Evolutionary conservation across 2,329 filamentous ascomycete genomes (phyloP).

Genomic region (Elsinoe perseae): DNA sequence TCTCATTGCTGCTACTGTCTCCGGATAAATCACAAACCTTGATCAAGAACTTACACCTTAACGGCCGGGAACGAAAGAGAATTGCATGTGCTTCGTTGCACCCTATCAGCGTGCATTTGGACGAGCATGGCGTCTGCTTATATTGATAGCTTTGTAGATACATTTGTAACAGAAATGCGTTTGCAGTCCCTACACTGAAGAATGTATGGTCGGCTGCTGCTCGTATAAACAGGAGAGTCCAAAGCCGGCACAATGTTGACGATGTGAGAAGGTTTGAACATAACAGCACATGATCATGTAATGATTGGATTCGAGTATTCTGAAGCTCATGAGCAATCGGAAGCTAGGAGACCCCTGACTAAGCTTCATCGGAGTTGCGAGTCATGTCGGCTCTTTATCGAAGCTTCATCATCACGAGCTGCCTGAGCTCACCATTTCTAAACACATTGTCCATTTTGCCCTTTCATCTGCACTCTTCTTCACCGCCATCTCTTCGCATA

Average conservation of each 20-base stretch:
- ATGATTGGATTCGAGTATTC: too few species aligned
- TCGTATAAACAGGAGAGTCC: too few species aligned
- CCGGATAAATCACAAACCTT: slow-evolving; percentile 22
- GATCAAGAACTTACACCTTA: neutral
- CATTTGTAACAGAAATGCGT: neutral
- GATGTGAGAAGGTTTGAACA: too few species aligned
- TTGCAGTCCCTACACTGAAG: too few species aligned
- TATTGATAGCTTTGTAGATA: neutral
- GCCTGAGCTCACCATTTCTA: slow-evolving; percentile 11
- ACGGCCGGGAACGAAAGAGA: neutral
- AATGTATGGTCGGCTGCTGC: too few species aligned
- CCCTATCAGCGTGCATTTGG: neutral
- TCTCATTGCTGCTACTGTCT: slow-evolving; percentile 27
- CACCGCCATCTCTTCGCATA: neutral
- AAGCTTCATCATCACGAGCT: slow-evolving; percentile 14
- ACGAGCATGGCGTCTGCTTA: neutral
- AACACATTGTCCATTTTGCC: neutral
- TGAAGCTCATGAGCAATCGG: neutral
- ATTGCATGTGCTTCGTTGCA: slow-evolving; percentile 10
- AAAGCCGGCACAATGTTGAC: neutral
- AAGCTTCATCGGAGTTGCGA: neutral
- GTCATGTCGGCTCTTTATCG: neutral
- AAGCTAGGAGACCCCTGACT: neutral
- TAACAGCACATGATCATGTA: too few species aligned
- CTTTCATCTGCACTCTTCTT: neutral